Evolutionary conservation across 192 early-diverging fungal genomes (phyloP).

Genomic region (Coemansia sp.): DNA sequence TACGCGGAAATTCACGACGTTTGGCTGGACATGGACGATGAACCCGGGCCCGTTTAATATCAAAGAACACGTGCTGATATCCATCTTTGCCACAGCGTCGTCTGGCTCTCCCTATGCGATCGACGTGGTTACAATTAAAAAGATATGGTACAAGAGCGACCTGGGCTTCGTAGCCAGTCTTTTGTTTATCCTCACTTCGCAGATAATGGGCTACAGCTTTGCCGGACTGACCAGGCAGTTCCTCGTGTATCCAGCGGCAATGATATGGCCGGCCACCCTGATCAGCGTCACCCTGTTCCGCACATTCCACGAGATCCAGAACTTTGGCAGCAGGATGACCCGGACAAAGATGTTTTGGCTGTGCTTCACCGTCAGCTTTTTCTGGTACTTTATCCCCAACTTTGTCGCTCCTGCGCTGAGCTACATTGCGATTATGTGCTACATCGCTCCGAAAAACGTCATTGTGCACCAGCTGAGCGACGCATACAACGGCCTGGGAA

Average conservation of each 20-base stretch:
- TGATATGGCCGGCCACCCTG: conserved; percentile 85
- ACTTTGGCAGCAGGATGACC: conserved; percentile 54
- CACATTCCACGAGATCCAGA: conserved; percentile 68
- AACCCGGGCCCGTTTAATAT: conserved; percentile 84
- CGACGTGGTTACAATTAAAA: conserved; percentile 68
- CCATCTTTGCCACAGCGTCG: conserved; percentile 70
- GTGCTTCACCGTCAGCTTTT: conserved; percentile 48
- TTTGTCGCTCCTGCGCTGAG: conserved; percentile 65
- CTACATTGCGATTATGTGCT: conserved; percentile 65
- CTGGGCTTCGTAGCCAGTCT: conserved; percentile 66
- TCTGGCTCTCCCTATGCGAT: conserved; percentile 70
- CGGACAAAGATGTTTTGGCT: conserved; percentile 58
- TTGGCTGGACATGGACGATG: conserved; percentile 55
- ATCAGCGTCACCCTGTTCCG: conserved; percentile 73
- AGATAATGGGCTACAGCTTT: conserved; percentile 63
- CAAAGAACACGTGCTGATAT: conserved; percentile 84
- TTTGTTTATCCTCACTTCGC: conserved; percentile 69
- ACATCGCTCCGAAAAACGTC: conserved; percentile 49
- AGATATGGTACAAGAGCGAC: conserved; percentile 66
- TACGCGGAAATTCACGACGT: conserved; percentile 45
- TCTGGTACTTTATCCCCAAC: conserved; percentile 62
- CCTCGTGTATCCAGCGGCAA: conserved; percentile 76
- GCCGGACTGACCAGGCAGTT: conserved; percentile 71
- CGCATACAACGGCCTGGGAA: conserved; percentile 63
- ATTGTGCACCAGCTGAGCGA: conserved; percentile 48